These are phyloP conservation scores for Rauvolfia tetraphylla DNA, from an alignment of 257 asterid genomes.

Conservation along the genomic window DNA sequence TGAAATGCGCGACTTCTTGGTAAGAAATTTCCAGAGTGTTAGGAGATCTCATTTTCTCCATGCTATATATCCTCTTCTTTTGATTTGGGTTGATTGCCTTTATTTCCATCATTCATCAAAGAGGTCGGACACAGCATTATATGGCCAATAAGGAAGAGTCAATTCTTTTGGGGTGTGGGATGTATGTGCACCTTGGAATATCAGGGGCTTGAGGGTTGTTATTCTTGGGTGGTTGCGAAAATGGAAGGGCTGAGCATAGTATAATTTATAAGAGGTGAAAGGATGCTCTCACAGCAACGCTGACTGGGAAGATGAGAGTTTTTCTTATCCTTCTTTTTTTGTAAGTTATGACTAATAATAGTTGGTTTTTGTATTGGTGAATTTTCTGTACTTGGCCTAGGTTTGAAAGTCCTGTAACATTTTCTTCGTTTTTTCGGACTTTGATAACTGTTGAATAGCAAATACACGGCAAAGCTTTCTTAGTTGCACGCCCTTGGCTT, in stretches of 20 bases:
- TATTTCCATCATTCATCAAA: slow-evolving; percentile 11
- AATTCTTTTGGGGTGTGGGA: slow-evolving; percentile 22
- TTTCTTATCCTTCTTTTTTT: neutral
- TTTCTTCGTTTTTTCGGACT: slow-evolving; percentile 24
- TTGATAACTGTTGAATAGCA: slow-evolving; percentile 1
- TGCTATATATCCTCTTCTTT: slow-evolving; percentile 9
- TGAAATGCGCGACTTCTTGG: slow-evolving; percentile 2
- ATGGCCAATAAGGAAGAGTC: slow-evolving; percentile 11
- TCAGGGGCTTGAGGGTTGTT: slow-evolving; percentile 5
- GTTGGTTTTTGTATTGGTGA: slow-evolving; percentile 1
- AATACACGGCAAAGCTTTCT: neutral
- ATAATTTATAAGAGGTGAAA: neutral
- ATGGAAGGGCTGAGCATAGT: neutral
- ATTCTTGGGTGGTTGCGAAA: neutral
- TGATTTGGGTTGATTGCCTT: slow-evolving; percentile 2
- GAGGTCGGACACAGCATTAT: slow-evolving; percentile 19
- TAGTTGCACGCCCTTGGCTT: neutral
- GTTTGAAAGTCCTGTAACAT: neutral
- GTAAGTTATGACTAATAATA: neutral
- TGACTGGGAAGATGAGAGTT: slow-evolving; percentile 5
- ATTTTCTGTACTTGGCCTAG: slow-evolving; percentile 5
- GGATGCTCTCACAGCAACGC: neutral
- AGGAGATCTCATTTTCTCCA: slow-evolving; percentile 7
- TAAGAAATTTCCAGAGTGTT: slow-evolving; percentile 8
- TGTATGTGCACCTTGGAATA: slow-evolving; percentile 11